Evolutionary conservation across 345 rosid genomes (phyloP).

Genomic region (Excoecaria cochinchinensis): DNA sequence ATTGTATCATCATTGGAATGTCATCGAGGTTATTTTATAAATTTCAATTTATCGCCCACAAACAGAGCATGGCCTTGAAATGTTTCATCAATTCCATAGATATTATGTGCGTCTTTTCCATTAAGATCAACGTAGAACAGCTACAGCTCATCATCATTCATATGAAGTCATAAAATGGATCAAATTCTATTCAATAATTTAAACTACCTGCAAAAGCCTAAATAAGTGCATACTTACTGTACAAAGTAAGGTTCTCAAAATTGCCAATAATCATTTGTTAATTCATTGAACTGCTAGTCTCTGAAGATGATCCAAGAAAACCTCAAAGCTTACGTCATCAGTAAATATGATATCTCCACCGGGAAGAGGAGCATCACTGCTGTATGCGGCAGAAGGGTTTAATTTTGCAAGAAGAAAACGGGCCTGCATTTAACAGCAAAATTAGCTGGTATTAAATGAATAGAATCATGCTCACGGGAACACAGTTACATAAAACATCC

Average conservation of each 20-base stretch:
- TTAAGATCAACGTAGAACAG: too few relatives aligned
- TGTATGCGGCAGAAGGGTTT: conserved; percentile 80
- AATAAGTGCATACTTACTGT: not conserved
- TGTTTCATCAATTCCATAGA: not conserved
- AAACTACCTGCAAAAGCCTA: not conserved
- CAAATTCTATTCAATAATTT: not conserved
- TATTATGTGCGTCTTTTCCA: not conserved
- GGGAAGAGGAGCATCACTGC: conserved; percentile 38
- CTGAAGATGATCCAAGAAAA: conserved; percentile 91
- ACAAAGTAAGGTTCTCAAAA: conserved; percentile 24
- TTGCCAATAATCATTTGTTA: not conserved
- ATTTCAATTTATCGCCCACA: not conserved
- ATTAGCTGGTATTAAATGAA: not conserved
- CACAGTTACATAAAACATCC: too few relatives aligned
- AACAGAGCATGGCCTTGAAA: not conserved
- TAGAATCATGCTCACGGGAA: not conserved
- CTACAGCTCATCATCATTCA: not conserved
- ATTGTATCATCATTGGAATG: not conserved
- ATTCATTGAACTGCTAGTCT: conserved; percentile 72
- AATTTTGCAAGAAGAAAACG: conserved; percentile 91
- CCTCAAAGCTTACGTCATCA: conserved; percentile 91
- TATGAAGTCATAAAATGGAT: not conserved
- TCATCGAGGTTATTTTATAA: not conserved
- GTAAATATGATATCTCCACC: conserved; percentile 77
- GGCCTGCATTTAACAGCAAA: conserved; percentile 50